phyloP scores from a whole-genome alignment of 2,329 filamentous ascomycete genomes.

The Xylariaceae sp. region DNA sequence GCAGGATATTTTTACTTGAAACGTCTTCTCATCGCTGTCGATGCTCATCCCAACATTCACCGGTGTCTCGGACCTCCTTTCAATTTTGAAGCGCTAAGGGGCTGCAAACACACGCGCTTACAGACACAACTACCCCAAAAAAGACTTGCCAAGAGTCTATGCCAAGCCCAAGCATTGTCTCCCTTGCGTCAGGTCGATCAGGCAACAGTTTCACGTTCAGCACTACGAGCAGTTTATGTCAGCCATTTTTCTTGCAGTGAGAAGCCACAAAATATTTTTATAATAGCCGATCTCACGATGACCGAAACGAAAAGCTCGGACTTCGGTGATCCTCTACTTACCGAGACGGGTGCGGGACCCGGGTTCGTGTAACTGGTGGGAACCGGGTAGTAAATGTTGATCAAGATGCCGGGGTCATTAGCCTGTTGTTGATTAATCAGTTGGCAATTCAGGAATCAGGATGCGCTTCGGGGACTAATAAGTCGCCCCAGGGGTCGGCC shows the following conservation, averaged over 20 bases:
- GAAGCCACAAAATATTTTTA: not conserved
- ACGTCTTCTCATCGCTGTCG: not conserved
- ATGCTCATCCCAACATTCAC: not conserved
- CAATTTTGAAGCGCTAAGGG: not conserved
- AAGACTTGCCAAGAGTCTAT: not conserved
- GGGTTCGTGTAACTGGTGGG: slow-evolving; percentile 30
- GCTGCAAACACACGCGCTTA: no score
- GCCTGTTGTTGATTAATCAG: slow-evolving; percentile 14
- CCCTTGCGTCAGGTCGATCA: not conserved
- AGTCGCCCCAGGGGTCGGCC: not conserved
- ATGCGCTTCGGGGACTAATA: not conserved
- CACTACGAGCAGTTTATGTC: slow-evolving; percentile 12
- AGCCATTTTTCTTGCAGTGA: slow-evolving; percentile 4
- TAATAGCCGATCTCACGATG: not conserved
- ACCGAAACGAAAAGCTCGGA: not conserved
- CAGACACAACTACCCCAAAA: not conserved
- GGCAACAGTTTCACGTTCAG: slow-evolving; percentile 5
- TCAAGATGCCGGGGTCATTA: slow-evolving; percentile 27
- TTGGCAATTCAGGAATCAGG: not conserved
- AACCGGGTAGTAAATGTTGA: slow-evolving; percentile 27
- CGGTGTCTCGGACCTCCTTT: not conserved
- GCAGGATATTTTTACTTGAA: not conserved
- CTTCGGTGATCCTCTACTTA: slow-evolving; percentile 5
- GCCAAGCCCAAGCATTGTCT: not conserved
- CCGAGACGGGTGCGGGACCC: slow-evolving; percentile 20